Conservation (phyloP, 208 protist species). For the Endotrypanum monterogeii region DNA sequence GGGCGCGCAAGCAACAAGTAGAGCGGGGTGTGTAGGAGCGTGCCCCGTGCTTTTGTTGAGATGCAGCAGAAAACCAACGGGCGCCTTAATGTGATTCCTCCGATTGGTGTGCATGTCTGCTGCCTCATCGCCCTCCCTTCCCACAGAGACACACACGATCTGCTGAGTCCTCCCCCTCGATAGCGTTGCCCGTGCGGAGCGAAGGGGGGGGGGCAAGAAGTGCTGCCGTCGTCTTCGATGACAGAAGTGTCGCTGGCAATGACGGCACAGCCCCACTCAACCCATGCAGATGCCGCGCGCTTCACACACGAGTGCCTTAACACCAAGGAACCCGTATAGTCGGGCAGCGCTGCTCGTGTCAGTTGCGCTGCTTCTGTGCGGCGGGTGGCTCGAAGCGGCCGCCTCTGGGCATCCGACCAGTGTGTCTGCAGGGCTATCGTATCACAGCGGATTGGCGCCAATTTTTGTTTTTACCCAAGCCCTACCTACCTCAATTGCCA, state of each 20-base stretch:
- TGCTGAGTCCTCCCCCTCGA: neutral
- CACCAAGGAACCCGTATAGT: conserved; percentile 27
- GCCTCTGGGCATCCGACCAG: conserved; percentile 40
- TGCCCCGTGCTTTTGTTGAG: too few species aligned
- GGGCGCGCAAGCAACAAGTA: too few species aligned
- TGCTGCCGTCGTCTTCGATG: neutral
- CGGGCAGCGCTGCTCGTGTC: conserved; percentile 50
- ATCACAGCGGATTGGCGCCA: conserved; percentile 16
- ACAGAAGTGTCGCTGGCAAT: neutral
- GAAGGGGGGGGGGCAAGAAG: neutral
- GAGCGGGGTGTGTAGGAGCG: too few species aligned
- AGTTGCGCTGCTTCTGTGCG: conserved; percentile 32
- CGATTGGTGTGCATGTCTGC: too few species aligned
- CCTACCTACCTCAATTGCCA: conserved; percentile 27
- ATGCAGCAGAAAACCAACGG: too few species aligned
- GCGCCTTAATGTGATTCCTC: too few species aligned
- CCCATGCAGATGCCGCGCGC: neutral
- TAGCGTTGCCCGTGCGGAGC: too few species aligned
- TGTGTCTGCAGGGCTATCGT: conserved; percentile 20
- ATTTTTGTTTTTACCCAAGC: conserved; percentile 43
- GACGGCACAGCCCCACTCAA: neutral
- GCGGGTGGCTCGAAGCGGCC: conserved; percentile 29
- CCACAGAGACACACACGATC: too few species aligned
- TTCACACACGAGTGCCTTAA: conserved; percentile 2
- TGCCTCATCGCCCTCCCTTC: too few species aligned